These are phyloP conservation scores for Saturnispora sekii DNA, from an alignment of 805 yeast genomes.

Conservation along the genomic window DNA sequence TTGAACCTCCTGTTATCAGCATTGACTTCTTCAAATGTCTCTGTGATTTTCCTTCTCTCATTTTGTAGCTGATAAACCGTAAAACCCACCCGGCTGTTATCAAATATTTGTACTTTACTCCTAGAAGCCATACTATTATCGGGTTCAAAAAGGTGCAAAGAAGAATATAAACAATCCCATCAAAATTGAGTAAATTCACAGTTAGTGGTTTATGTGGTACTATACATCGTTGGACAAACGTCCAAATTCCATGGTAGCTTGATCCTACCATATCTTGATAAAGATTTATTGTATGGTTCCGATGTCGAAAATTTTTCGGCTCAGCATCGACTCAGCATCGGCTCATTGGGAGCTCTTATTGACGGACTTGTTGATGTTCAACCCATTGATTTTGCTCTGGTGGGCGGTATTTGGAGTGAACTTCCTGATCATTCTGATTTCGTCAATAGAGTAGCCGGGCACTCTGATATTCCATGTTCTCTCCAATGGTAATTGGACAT, in stretches of 20 bases:
- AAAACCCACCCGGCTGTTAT: constrained; percentile 16
- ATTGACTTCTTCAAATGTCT: not conserved
- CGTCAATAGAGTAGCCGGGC: constrained; percentile 91
- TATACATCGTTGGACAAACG: not conserved
- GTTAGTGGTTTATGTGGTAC: constrained; percentile 3
- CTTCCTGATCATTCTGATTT: constrained; percentile 66
- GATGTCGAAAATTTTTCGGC: too few relatives aligned
- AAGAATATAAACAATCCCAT: constrained; percentile 7
- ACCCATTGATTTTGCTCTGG: constrained; percentile 59
- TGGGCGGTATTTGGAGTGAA: constrained; percentile 58
- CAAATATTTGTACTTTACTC: constrained; percentile 1
- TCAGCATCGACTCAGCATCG: not conserved
- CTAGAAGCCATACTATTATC: constrained; percentile 7
- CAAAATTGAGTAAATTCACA: constrained; percentile 9
- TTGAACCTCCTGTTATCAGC: constrained; percentile 37
- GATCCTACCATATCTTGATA: not conserved
- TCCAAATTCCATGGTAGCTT: not conserved
- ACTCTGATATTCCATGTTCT: constrained; percentile 90
- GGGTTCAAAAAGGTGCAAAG: constrained; percentile 12
- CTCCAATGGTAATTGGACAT: constrained; percentile 84
- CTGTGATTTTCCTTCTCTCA: not conserved
- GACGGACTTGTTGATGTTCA: constrained; percentile 53
- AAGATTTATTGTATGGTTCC: not conserved
- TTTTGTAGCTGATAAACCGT: constrained; percentile 13
- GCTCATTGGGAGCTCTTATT: constrained; percentile 31